A percentile compares a stretch with the other conserved stretches of the same genome.
phyloP scores from a whole-genome alignment of 495 filamentous ascomycete species.

The Cercophora newfieldiana region DNA sequence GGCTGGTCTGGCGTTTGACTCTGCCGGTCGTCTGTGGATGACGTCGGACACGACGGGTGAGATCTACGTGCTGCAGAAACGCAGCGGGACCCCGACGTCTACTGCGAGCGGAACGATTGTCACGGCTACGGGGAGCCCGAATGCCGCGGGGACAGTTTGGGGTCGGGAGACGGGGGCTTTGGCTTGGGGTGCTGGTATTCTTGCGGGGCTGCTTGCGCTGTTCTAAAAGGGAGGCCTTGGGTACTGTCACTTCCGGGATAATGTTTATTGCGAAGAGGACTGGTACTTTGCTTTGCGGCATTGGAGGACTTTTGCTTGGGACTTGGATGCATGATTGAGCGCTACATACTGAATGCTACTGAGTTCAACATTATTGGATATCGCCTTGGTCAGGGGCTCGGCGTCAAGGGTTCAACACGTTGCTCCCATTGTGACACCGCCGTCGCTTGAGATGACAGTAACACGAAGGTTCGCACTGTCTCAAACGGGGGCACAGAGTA shows the following conservation, averaged over 20 bases:
- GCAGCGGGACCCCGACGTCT: slow-evolving; percentile 8
- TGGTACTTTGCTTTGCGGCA: neutral
- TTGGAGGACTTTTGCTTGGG: neutral
- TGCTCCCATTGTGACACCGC: too few relatives aligned
- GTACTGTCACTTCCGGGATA: neutral
- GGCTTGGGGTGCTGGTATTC: neutral
- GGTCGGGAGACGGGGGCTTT: slow-evolving; percentile 9
- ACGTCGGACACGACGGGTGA: slow-evolving; percentile 53
- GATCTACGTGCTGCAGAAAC: slow-evolving; percentile 46
- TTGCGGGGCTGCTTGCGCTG: slow-evolving; percentile 4
- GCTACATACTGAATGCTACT: neutral
- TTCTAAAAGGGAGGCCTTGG: neutral
- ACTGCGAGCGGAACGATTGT: slow-evolving; percentile 26
- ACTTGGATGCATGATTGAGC: neutral
- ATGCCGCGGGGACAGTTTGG: neutral
- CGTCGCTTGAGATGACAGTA: too few relatives aligned
- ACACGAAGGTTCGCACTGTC: too few relatives aligned
- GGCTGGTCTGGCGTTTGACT: slow-evolving; percentile 49
- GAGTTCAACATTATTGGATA: too few relatives aligned
- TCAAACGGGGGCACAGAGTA: too few relatives aligned
- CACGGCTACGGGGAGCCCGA: slow-evolving; percentile 11
- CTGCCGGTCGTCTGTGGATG: slow-evolving; percentile 46
- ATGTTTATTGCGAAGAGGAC: neutral
- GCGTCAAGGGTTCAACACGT: too few relatives aligned
- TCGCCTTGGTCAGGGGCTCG: too few relatives aligned